phyloP scores from a whole-genome alignment of 1,284 basidiomycete genomes.

The Leucoagaricus sp. region DNA sequence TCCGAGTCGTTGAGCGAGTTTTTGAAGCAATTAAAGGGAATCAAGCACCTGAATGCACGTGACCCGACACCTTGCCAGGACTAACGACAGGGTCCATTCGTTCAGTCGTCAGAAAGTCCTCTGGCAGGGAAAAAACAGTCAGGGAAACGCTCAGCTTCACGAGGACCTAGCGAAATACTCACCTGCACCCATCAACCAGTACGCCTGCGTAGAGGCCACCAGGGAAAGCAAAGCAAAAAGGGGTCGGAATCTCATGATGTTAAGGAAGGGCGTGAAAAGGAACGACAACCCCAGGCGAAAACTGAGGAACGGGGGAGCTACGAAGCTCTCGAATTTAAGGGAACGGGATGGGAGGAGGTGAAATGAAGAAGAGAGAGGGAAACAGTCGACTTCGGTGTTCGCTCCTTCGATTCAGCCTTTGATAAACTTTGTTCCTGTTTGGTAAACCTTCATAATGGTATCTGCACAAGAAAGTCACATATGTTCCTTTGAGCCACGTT shows the following conservation, averaged over 20 bases:
- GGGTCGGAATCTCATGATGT: constrained; percentile 7
- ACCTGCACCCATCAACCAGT: constrained; percentile 36
- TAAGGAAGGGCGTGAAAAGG: constrained; percentile 10
- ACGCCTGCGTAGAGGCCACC: constrained; percentile 30
- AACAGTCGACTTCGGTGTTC: constrained; percentile 1
- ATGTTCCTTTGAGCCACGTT: constrained; percentile 4
- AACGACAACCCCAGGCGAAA: constrained; percentile 9
- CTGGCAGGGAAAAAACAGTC: constrained; percentile 11
- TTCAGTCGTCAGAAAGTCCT: constrained; percentile 17
- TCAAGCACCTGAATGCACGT: constrained; percentile 16
- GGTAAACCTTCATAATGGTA: not conserved
- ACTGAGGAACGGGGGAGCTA: constrained; percentile 1
- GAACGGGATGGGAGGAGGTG: not conserved
- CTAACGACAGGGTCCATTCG: constrained; percentile 16
- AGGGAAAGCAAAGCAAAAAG: constrained; percentile 14
- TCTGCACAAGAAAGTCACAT: constrained; percentile 5
- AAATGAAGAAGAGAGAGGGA: constrained; percentile 14
- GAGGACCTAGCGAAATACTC: constrained; percentile 3
- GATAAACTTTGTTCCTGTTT: constrained; percentile 17
- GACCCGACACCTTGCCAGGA: constrained; percentile 13
- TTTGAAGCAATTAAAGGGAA: not conserved
- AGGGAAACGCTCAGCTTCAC: not conserved
- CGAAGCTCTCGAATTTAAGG: constrained; percentile 8
- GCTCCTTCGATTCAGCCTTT: constrained; percentile 4
- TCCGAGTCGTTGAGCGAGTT: constrained; percentile 11